Conservation (phyloP, 1,284 basidiomycete genomes). For the Tilletia caries region DNA sequence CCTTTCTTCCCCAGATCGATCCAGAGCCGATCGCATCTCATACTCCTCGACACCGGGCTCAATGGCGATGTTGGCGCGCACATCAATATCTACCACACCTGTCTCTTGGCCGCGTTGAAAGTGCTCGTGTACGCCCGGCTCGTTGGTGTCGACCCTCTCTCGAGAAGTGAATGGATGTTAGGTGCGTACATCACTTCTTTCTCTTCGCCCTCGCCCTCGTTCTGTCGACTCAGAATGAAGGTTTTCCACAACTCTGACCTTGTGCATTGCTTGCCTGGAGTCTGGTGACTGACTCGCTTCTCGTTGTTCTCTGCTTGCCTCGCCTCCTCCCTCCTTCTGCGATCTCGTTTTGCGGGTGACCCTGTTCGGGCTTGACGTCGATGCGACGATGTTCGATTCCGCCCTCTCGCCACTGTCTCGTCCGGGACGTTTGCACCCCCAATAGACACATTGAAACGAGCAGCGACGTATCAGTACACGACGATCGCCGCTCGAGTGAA, state of each 20-base stretch:
- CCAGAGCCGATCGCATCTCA: constrained; percentile 59
- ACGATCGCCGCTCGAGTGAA: constrained; percentile 58
- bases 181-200: not conserved
- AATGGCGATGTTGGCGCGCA: constrained; percentile 68
- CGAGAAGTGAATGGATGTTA: constrained; percentile 55
- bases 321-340: no score
- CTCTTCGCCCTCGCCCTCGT: no score
- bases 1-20: constrained; percentile 5
- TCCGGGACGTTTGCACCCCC: no score
- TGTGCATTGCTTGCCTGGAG: no score
- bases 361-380: no score
- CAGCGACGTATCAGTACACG: constrained; percentile 61
- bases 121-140: constrained; percentile 73
- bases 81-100: constrained; percentile 80
- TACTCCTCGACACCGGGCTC: constrained; percentile 72
- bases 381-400: no score
- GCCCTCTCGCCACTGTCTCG: no score
- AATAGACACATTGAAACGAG: constrained; percentile 64
- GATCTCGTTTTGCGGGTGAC: no score
- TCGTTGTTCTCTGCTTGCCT: no score
- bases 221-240: not conserved
- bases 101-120: constrained; percentile 81
- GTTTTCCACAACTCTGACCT: not conserved
- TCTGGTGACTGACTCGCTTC: no score
- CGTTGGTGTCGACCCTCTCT: constrained; percentile 60